A percentile compares a stretch with the other conserved stretches of the same genome.
phyloP scores from a whole-genome alignment of 2,329 filamentous ascomycete genomes.

The Diplodia sapinea region DNA sequence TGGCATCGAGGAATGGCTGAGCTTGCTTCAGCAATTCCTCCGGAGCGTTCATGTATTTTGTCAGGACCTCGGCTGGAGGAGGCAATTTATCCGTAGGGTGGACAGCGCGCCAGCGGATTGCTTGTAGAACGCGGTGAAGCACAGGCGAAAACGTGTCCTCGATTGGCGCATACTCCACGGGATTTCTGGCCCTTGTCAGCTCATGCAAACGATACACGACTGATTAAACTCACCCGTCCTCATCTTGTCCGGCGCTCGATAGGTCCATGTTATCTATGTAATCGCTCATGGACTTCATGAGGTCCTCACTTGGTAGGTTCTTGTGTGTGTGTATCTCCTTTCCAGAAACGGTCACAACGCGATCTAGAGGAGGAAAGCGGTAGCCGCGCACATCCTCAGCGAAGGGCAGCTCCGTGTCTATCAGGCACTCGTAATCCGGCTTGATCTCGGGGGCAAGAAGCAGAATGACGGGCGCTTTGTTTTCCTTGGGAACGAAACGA shows the following conservation, averaged over 20 bases:
- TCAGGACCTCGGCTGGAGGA: conserved; percentile 67
- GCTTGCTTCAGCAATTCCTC: conserved; percentile 66
- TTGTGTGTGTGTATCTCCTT: conserved; percentile 80
- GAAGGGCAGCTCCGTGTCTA: conserved; percentile 90
- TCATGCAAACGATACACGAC: not conserved
- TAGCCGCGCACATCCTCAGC: conserved; percentile 91
- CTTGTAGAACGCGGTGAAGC: conserved; percentile 87
- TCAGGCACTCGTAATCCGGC: conserved; percentile 78
- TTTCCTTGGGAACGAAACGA: conserved; percentile 82
- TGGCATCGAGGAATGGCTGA: conserved; percentile 62
- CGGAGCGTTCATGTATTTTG: conserved; percentile 76
- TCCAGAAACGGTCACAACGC: conserved; percentile 84
- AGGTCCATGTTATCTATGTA: conserved; percentile 96
- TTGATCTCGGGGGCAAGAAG: conserved; percentile 83
- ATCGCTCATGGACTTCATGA: conserved; percentile 82
- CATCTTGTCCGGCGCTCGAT: conserved; percentile 71
- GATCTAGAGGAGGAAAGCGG: conserved; percentile 87
- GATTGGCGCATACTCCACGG: conserved; percentile 69
- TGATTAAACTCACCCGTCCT: conserved; percentile 60
- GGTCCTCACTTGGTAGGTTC: conserved; percentile 75
- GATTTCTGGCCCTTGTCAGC: conserved; percentile 49
- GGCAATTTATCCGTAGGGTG: conserved; percentile 70
- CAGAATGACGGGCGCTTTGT: conserved; percentile 76
- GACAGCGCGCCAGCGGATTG: conserved; percentile 80
- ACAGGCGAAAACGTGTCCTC: conserved; percentile 84